Evolutionary conservation across 331 rosid genomes (phyloP).

Genomic region (Cydonia oblonga): DNA sequence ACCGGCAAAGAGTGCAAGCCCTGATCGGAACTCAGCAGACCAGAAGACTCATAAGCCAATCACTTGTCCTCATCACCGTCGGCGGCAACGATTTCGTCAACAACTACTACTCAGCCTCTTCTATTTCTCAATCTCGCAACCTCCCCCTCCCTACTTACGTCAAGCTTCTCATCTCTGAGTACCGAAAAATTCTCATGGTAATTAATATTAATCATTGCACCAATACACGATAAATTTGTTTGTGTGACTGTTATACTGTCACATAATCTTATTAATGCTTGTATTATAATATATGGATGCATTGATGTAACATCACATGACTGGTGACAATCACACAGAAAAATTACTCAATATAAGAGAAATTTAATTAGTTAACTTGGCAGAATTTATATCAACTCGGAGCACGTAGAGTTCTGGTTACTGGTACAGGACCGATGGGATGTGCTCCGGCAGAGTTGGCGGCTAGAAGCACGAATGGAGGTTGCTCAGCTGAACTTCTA

Average conservation of each 20-base stretch:
- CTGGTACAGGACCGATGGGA: slow-evolving; percentile 86
- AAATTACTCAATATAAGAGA: neutral
- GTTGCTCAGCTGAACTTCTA: slow-evolving; percentile 49
- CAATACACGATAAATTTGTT: too few relatives aligned
- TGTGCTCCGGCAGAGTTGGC: slow-evolving; percentile 87
- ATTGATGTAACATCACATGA: too few relatives aligned
- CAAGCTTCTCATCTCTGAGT: slow-evolving; percentile 46
- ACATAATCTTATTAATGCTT: too few relatives aligned
- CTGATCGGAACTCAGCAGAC: slow-evolving; percentile 30
- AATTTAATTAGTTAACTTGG: neutral
- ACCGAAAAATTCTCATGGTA: slow-evolving; percentile 38
- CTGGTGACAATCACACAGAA: neutral
- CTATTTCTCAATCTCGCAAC: slow-evolving; percentile 33
- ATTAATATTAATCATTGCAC: neutral
- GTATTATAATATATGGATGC: too few relatives aligned
- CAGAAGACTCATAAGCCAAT: slow-evolving; percentile 23
- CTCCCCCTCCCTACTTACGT: slow-evolving; percentile 44
- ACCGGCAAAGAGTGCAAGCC: slow-evolving; percentile 41
- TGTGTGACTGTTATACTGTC: too few relatives aligned
- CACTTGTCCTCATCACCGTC: slow-evolving; percentile 42
- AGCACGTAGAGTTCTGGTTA: slow-evolving; percentile 77
- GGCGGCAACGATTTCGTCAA: slow-evolving; percentile 81
- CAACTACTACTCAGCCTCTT: slow-evolving; percentile 56
- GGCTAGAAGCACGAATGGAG: slow-evolving; percentile 35
- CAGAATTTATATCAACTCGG: slow-evolving; percentile 57